These are phyloP conservation scores for Wallacemonas rigidus DNA, from an alignment of 208 protist genomes.

Conservation along the genomic window DNA sequence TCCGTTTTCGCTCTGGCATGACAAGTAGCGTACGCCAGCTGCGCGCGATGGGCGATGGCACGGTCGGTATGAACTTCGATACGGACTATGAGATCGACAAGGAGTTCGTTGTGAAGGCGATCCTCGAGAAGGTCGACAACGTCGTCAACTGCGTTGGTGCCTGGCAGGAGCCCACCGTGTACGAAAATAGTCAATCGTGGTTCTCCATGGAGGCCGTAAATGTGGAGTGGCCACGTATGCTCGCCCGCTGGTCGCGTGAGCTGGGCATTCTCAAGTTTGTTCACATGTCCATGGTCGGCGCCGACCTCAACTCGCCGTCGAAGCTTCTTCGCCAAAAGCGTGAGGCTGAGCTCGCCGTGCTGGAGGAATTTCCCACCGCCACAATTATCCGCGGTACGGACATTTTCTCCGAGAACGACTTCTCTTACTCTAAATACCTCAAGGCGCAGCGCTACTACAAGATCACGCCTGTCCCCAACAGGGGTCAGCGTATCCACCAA, in stretches of 20 bases:
- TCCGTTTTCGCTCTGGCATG: constrained; percentile 84
- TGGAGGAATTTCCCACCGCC: constrained; percentile 91
- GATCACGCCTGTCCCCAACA: constrained; percentile 86
- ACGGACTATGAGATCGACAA: constrained; percentile 92
- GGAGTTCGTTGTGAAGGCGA: constrained; percentile 90
- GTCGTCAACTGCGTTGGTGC: constrained; percentile 82
- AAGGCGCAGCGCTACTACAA: constrained; percentile 87
- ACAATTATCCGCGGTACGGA: constrained; percentile 90
- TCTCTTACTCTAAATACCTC: constrained; percentile 87
- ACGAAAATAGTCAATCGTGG: constrained; percentile 91
- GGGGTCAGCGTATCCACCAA: constrained; percentile 85
- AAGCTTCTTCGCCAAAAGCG: constrained; percentile 89
- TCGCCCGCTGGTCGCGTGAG: constrained; percentile 88
- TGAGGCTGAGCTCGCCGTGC: constrained; percentile 81
- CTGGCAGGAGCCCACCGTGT: constrained; percentile 87
- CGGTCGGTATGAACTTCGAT: constrained; percentile 87
- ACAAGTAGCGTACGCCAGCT: constrained; percentile 73
- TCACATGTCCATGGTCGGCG: constrained; percentile 91
- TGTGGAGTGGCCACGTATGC: constrained; percentile 91
- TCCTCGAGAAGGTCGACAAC: constrained; percentile 88
- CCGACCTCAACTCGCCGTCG: constrained; percentile 84
- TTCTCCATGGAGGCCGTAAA: constrained; percentile 92
- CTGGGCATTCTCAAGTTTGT: constrained; percentile 83
- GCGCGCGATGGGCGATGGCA: constrained; percentile 79
- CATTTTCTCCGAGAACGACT: constrained; percentile 89